Base-by-base conservation (phyloP, 331 rosid species). In the Ulmus americana region DNA sequence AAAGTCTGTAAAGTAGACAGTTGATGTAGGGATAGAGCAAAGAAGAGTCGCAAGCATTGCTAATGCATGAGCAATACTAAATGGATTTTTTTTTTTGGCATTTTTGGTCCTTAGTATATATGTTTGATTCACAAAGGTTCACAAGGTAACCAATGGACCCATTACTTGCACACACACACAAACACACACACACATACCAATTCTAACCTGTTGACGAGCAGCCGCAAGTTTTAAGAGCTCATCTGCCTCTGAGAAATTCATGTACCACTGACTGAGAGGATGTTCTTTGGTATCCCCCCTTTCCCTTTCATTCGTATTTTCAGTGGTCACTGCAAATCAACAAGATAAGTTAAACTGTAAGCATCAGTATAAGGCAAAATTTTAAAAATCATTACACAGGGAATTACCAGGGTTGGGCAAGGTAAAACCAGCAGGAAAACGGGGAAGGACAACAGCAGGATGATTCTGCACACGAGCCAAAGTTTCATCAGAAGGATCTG, bases 141-240 rank as follows among this genome's bases (percentile, higher is more conserved):
- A 28, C 35, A 28, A 28, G 4, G 35, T 28, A 28, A 28, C 52
- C 12, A 47, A 47, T 10, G 52, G 15, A 47, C 14, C 52, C n/a
- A 47, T 47, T 47, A 47, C 1, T 12, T 47, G 52, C 15, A 11
- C 15, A 6, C 12, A 44, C 22, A 3, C 35, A 28, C 20, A 53
- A n/a, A 20, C 22, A 63, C 6, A 39, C 13, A 67, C 8, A 13
- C n/a, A 60, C 42, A 63, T 41, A 59, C 22, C 28, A 78, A 66
- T 43, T 45, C 67, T 59, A 72, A 94, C 99, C 96, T 94, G 91
- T 72, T 94, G 95, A 67, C 99, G 91, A 56, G 99, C 95, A 16
- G 90, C 85, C 48, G 99, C 97, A 46, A 94, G 91, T 79, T 94
- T 94, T 64, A 84, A 82, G 77, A 94, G 95, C 81, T 94, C 99